These are phyloP conservation scores for Suhomyces yuchorum DNA, from an alignment of 1,139 yeast species.

Conservation along the genomic window DNA sequence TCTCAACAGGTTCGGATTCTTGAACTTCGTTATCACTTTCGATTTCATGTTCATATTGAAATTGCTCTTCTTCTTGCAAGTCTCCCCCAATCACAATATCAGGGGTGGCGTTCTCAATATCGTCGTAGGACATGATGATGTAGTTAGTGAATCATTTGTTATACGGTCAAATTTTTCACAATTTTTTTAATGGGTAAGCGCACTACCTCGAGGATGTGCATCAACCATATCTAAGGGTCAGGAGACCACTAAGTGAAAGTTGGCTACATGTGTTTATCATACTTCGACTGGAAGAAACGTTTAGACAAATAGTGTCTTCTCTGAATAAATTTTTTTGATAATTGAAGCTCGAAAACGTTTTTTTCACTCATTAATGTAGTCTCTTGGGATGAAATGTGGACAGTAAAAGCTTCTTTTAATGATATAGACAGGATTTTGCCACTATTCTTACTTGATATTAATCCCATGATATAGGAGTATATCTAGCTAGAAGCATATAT, in stretches of 20 bases:
- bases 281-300: too few species aligned
- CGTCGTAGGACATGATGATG: constrained; percentile 52
- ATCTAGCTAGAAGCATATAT: too few species aligned
- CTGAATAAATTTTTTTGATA: too few species aligned
- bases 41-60: constrained; percentile 45
- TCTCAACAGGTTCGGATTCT: constrained; percentile 27
- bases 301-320: too few species aligned
- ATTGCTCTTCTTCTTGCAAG: constrained; percentile 46
- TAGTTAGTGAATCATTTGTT: constrained; percentile 7
- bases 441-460: too few species aligned
- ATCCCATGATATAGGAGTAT: too few species aligned
- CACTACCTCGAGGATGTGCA: constrained; percentile 6
- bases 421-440: too few species aligned
- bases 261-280: too few species aligned
- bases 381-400: too few species aligned
- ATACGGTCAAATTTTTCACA: constrained; percentile 22
- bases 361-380: too few species aligned
- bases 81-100: constrained; percentile 82
- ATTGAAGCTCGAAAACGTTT: too few species aligned
- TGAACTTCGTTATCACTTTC: constrained; percentile 53
- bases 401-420: too few species aligned
- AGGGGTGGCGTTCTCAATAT: constrained; percentile 83
- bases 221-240: background rate
- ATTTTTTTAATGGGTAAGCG: constrained; percentile 11
- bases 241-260: background rate